Conservation (phyloP, 148 eudicot genomes). For the Linanthus parryae region DNA sequence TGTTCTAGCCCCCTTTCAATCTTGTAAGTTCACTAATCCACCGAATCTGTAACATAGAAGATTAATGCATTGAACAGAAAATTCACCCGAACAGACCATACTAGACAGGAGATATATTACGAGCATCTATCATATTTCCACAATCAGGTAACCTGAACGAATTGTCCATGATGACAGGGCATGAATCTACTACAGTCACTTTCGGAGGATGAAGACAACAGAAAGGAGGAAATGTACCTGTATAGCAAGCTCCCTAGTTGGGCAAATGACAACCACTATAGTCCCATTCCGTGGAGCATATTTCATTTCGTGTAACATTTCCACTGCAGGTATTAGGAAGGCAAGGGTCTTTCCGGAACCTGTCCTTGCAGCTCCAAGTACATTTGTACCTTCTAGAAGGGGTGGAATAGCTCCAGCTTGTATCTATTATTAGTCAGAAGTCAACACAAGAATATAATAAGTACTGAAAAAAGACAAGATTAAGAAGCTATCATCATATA, state of each 20-base stretch:
- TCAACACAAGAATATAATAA: not conserved
- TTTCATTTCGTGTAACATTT: constrained; percentile 43
- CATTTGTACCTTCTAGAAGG: constrained; percentile 81
- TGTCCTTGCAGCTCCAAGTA: constrained; percentile 99
- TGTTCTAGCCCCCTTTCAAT: too few species aligned
- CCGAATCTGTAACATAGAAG: too few species aligned
- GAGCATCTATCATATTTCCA: too few species aligned
- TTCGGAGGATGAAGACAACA: not conserved
- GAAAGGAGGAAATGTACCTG: constrained; percentile 40
- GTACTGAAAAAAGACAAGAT: not conserved
- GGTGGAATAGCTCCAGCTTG: constrained; percentile 91
- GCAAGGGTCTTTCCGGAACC: constrained; percentile 99
- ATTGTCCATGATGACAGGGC: too few species aligned
- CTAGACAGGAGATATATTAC: too few species aligned
- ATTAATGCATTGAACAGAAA: too few species aligned
- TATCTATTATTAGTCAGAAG: constrained; percentile 34
- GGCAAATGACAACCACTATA: constrained; percentile 81
- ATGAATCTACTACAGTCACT: too few species aligned
- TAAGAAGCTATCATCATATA: constrained; percentile 1
- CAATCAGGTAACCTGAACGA: too few species aligned
- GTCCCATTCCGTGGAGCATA: constrained; percentile 83
- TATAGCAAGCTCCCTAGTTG: constrained; percentile 96
- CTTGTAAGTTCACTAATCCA: too few species aligned
- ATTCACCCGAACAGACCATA: too few species aligned
- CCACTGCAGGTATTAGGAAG: constrained; percentile 84